Evolutionary conservation across 2,329 filamentous ascomycete species (phyloP), one percentile per base, ranked within the genome.

Genomic region (Scopulariopsis brevicaulis): DNA sequence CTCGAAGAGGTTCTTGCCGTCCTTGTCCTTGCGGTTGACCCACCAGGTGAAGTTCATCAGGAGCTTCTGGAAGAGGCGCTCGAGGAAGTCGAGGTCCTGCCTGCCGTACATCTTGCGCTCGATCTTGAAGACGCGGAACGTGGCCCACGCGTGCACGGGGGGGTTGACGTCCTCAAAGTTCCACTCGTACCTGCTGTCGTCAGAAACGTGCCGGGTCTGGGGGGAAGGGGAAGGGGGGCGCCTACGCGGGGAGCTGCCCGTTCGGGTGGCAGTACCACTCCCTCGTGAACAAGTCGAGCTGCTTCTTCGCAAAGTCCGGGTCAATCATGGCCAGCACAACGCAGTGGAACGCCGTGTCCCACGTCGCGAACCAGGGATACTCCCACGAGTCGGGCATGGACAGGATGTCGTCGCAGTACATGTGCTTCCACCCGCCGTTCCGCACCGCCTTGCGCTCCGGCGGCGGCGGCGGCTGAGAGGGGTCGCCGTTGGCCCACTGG

Each of bases 191-290:
- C 79, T 82, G 48, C 20, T 18, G 53, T 18, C 54, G 60, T 71
- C 53, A 67, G 64, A 20, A 14, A 50, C 10, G 20, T 22, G 12
- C n/a, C 7, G n/a, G 6, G 2, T 37, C 37, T 11, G n/a, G 56
- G 20, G 25, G 12, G 3, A 32, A 25, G 15, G 12, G 25, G 24
- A 8, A 20, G 18, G 43, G 14, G 25, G n/a, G 18, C 15, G 74
- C 77, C 69, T 86, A 94, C 65, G 93, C 92, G 55, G 92, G 90
- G 43, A 97, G 76, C 71, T 97, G 93, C 53, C 93, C 94, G 66
- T 97, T 97, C 18, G 93, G 93, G 72, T 97, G 93, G 81, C 94
- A 96, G 76, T 96, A 97, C 94, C 93, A 97, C 75, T 97, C 94
- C 66, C 93, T 82, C 2, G 93, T 97, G 69, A 97, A 93, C 50